Evolutionary conservation across 2,329 filamentous ascomycete genomes (phyloP).

Genomic region (Colletotrichum sansevieriae): DNA sequence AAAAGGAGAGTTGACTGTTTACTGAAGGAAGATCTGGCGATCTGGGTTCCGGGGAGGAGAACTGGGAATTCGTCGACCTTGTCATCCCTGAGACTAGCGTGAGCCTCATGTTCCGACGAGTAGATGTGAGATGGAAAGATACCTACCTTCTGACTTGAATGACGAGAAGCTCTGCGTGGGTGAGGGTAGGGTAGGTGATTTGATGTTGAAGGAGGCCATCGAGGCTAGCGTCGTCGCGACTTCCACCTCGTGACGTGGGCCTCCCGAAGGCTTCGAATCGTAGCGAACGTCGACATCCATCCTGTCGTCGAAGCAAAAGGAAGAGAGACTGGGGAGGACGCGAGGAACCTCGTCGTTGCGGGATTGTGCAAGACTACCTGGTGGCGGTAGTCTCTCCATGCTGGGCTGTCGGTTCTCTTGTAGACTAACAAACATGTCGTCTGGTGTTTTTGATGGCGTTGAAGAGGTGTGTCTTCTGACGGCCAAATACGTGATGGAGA

Average conservation of each 20-base stretch:
- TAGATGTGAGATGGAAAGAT: not conserved
- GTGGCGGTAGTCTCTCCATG: conserved; percentile 34
- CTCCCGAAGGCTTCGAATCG: conserved; percentile 24
- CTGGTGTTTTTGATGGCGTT: conserved; percentile 8
- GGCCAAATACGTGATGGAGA: not conserved
- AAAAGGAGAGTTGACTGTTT: conserved; percentile 25
- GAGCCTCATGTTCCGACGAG: conserved; percentile 5
- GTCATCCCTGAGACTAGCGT: conserved; percentile 36
- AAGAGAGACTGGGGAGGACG: conserved; percentile 36
- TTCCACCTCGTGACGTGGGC: conserved; percentile 37
- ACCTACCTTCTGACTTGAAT: conserved; percentile 33
- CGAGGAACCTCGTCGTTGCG: conserved; percentile 31
- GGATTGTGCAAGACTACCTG: conserved; percentile 18
- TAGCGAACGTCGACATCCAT: conserved; percentile 31
- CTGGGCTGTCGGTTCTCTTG: conserved; percentile 32
- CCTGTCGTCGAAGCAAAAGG: conserved; percentile 37
- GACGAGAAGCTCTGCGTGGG: conserved; percentile 39
- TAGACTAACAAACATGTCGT: conserved; percentile 38
- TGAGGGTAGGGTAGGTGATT: conserved; percentile 35
- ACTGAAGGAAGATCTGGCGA: conserved; percentile 37
- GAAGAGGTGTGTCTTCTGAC: not conserved
- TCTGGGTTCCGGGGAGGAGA: conserved; percentile 32
- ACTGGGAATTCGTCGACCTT: conserved; percentile 38
- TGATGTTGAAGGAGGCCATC: conserved; percentile 41
- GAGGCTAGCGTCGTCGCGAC: conserved; percentile 38